Percentiles rank a stretch among this genome's conserved stretches.
Conservation (phyloP, 1,139 yeast genomes). For the Eremothecium gossypii region DNA sequence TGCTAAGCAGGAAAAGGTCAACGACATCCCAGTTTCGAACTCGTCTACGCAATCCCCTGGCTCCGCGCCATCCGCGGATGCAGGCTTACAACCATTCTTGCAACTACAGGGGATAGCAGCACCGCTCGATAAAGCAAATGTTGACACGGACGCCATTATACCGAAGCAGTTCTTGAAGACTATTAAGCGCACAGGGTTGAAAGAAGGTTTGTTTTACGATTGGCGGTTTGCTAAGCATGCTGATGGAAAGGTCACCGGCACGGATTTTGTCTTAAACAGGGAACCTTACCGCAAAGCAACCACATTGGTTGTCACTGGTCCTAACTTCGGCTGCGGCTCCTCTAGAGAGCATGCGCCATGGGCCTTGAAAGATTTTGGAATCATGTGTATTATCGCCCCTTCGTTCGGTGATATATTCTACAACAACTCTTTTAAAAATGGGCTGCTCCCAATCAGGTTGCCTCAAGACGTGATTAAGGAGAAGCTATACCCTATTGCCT, state of each 20-base stretch:
- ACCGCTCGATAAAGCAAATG: conserved; percentile 87
- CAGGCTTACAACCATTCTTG: conserved; percentile 68
- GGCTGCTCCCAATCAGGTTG: conserved; percentile 81
- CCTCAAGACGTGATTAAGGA: conserved; percentile 62
- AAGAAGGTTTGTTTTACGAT: conserved; percentile 82
- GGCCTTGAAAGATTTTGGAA: conserved; percentile 97
- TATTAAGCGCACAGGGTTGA: conserved; percentile 91
- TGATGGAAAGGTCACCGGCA: conserved; percentile 66
- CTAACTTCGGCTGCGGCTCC: conserved; percentile 97
- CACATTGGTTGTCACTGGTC: conserved; percentile 86
- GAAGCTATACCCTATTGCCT: conserved; percentile 72
- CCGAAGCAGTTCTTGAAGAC: conserved; percentile 97
- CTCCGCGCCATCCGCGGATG: conserved; percentile 32
- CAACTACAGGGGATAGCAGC: conserved; percentile 82
- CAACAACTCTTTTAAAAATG: conserved; percentile 94
- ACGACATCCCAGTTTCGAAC: conserved; percentile 48
- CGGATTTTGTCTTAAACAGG: conserved; percentile 82
- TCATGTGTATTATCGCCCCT: conserved; percentile 91
- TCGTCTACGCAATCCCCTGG: conserved; percentile 31
- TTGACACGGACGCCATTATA: conserved; percentile 96
- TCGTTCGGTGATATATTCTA: conserved; percentile 97
- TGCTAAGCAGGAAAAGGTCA: conserved; percentile 53
- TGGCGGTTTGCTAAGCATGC: conserved; percentile 64
- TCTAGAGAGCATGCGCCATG: conserved; percentile 99
- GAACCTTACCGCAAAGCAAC: conserved; percentile 74